Evolutionary conservation across 495 filamentous ascomycete species (phyloP), one percentile per base, ranked within the genome.

Genomic region (Penicillium manginii): DNA sequence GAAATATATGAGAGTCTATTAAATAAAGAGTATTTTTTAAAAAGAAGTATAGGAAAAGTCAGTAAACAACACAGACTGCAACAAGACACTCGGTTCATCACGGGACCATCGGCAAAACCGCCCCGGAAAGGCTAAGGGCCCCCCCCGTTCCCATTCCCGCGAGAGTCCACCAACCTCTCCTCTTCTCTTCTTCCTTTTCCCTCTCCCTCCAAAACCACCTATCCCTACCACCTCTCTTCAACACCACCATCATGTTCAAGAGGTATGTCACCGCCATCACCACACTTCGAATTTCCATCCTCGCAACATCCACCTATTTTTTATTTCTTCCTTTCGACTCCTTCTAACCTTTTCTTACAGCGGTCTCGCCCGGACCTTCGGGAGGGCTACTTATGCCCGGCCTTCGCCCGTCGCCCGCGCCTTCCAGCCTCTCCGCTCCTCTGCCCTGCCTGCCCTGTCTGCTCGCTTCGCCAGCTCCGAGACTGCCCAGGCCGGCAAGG

Each of bases 221-320:
- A 66, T 65, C 69, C 69, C 70, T 61, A 65, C 63, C 68, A 69
- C 73, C 69, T 81, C 78, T 79, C 76, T 77, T 76, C 71, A 73
- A 77, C 75, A 79, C 76, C 66, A 62, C 80, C 85, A 91, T 77
- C 81, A 93, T 93, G 90, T 90, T 91, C 83, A 91, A 91, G 89
- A 92, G 89, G 90, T 93, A 79, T 78, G 87, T 80, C 68, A 65
- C 77, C 80, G 69, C 78, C 72, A 63, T 67, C 72, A 37, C 15
- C 9, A 12, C 12, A 5, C 15, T 3, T 11, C 15, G 2, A 37
- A n/a, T 37, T 15, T 37, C 15, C 35, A 37, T 37, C 35, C 12
- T 37, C 35, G 0, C 26, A 8, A 29, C 26, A 29, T 29, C 26
- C 1, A 29, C 26, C 26, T 29, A 29, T 37, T 37, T 37, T 37